These are phyloP conservation scores for Lepiota venenata DNA, from an alignment of 768 basidiomycete species.

Conservation along the genomic window DNA sequence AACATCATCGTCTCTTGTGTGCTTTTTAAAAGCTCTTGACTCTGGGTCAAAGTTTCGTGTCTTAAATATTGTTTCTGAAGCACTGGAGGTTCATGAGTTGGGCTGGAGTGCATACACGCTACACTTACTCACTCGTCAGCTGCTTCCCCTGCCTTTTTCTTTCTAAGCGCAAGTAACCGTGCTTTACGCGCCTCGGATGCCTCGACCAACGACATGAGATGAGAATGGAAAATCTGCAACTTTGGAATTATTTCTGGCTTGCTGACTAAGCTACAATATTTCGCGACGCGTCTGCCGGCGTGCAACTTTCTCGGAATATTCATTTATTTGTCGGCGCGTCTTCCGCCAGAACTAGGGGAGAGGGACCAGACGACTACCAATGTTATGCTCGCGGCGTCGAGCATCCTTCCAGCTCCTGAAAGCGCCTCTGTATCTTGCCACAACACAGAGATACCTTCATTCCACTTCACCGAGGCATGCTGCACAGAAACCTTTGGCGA, in stretches of 20 bases:
- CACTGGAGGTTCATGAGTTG: conserved; percentile 16
- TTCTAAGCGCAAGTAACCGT: conserved; percentile 73
- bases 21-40: conserved; percentile 75
- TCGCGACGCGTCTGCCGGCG: conserved; percentile 12
- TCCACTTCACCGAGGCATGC: conserved; percentile 22
- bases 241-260: neutral
- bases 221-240: neutral
- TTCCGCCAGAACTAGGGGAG: neutral
- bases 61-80: conserved; percentile 50
- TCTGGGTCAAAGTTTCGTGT: conserved; percentile 90
- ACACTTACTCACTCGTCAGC: conserved; percentile 38
- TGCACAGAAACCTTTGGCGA: conserved; percentile 36
- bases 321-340: neutral
- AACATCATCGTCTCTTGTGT: conserved; percentile 46
- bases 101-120: neutral
- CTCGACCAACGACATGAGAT: conserved; percentile 60
- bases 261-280: conserved; percentile 12
- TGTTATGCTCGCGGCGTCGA: conserved; percentile 29
- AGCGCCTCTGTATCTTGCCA: conserved; percentile 6
- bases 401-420: conserved; percentile 23
- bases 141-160: conserved; percentile 60
- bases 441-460: neutral
- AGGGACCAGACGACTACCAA: conserved; percentile 4
- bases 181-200: conserved; percentile 80
- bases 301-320: neutral